Evolutionary conservation across 179 eudicot species (phyloP).

Genomic region (Beta macrorhiza): DNA sequence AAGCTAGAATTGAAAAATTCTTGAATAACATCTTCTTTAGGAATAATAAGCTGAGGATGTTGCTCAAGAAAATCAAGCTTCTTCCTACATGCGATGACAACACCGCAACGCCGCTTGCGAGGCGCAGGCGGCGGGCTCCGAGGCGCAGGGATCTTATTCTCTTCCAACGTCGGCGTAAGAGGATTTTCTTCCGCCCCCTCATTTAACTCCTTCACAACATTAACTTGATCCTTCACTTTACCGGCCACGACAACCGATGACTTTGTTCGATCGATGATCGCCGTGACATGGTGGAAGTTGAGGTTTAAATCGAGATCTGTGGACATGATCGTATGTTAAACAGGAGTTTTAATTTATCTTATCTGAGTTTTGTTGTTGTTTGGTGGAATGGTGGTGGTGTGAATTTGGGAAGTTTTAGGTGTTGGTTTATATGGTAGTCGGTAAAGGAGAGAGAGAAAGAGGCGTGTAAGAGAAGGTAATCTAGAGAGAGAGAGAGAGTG

Average conservation of each 20-base stretch:
- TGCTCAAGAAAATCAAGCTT: conserved; percentile 21
- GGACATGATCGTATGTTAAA: conserved; percentile 1
- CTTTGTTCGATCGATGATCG: not conserved
- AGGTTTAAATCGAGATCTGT: conserved; percentile 5
- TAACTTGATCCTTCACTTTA: not conserved
- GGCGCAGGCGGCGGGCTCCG: conserved; percentile 28
- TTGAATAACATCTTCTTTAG: conserved; percentile 21
- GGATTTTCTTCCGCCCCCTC: not conserved
- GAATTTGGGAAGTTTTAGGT: not conserved
- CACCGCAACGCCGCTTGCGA: conserved; percentile 13
- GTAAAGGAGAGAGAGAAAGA: not conserved
- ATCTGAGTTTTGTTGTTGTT: not conserved
- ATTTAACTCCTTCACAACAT: not conserved
- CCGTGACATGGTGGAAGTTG: not conserved
- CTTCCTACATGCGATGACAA: conserved; percentile 7
- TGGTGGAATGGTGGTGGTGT: not conserved
- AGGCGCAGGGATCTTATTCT: conserved; percentile 23
- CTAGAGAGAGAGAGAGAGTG: not conserved
- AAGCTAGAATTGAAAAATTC: conserved; percentile 25
- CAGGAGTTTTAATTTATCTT: not conserved
- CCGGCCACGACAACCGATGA: not conserved
- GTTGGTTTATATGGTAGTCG: conserved; percentile 2
- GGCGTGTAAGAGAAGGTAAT: not conserved
- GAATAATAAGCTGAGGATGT: conserved; percentile 14
- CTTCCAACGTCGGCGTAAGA: conserved; percentile 16